Percentiles rank a stretch among this genome's conserved stretches.
Evolutionary conservation across 352 stramenopile species (phyloP).

Genomic region (Phytophthora hibernalis): DNA sequence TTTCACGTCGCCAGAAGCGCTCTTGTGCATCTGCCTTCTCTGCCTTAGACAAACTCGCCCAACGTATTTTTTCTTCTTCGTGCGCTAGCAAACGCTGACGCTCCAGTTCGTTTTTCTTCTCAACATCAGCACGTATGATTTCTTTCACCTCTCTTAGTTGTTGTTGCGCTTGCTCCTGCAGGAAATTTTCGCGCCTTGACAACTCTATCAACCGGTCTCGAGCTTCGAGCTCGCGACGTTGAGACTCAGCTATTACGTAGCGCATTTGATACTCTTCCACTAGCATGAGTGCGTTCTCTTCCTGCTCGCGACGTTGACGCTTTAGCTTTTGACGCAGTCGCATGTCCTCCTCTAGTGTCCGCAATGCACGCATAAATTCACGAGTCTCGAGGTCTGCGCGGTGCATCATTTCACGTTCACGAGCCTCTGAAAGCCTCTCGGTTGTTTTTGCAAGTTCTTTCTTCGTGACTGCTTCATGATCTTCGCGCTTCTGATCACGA

Average conservation of each 20-base stretch:
- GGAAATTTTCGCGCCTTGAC: constrained; percentile 41
- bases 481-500: constrained; percentile 22
- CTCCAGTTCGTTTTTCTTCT: constrained; percentile 43
- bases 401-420: constrained; percentile 49
- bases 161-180: constrained; percentile 39
- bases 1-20: constrained; percentile 25
- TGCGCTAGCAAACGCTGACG: constrained; percentile 29
- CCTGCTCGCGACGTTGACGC: constrained; percentile 43
- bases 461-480: constrained; percentile 24
- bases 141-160: constrained; percentile 39
- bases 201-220: constrained; percentile 44
- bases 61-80: constrained; percentile 33
- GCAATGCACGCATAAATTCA: constrained; percentile 53
- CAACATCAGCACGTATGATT: constrained; percentile 16
- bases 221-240: constrained; percentile 41
- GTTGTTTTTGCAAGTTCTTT: constrained; percentile 32
- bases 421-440: constrained; percentile 42
- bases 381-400: constrained; percentile 53
- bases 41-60: constrained; percentile 28
- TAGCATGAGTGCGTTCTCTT: constrained; percentile 58
- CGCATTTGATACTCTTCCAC: constrained; percentile 65
- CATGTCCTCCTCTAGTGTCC: constrained; percentile 43
- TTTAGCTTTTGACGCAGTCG: constrained; percentile 41
- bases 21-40: constrained; percentile 26
- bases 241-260: constrained; percentile 54